Percentiles rank a stretch among this genome's conserved stretches.
Conservation (phyloP, 179 eudicot genomes). For the Camellia oleifera region DNA sequence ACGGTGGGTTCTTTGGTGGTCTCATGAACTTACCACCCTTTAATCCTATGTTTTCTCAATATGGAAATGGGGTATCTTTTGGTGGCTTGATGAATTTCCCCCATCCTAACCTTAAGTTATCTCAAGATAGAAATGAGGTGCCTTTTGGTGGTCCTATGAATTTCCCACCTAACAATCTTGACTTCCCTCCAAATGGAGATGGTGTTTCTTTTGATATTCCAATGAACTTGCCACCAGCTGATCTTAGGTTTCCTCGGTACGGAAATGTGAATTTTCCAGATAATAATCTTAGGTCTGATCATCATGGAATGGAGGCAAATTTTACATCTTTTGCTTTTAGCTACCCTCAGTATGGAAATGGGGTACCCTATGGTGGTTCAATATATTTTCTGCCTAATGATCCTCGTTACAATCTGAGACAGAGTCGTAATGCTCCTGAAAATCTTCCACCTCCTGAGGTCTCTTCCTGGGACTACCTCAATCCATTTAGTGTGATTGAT, state of each 20-base stretch:
- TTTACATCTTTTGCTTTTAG: background rate
- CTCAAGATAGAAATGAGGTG: background rate
- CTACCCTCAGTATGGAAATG: background rate
- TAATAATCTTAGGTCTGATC: background rate
- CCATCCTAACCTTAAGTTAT: background rate
- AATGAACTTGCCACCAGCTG: background rate
- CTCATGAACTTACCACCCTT: background rate
- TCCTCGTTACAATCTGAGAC: background rate
- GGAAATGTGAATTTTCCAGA: background rate
- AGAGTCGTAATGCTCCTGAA: background rate
- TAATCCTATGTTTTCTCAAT: background rate
- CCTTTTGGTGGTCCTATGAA: background rate
- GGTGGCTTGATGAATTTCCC: background rate
- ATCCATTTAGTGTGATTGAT: constrained; percentile 4
- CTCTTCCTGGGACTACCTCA: constrained; percentile 11
- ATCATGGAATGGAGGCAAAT: background rate
- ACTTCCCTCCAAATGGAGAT: background rate
- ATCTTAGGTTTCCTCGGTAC: background rate
- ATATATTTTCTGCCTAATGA: background rate
- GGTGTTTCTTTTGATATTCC: background rate
- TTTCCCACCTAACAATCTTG: background rate
- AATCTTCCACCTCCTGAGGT: constrained; percentile 15
- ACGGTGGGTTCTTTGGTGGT: background rate
- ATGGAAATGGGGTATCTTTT: background rate
- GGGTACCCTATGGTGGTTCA: background rate